A percentile compares a stretch with the other conserved stretches of the same genome.
Evolutionary conservation across 805 yeast genomes (phyloP).

Genomic region (Saturnispora galanensis): DNA sequence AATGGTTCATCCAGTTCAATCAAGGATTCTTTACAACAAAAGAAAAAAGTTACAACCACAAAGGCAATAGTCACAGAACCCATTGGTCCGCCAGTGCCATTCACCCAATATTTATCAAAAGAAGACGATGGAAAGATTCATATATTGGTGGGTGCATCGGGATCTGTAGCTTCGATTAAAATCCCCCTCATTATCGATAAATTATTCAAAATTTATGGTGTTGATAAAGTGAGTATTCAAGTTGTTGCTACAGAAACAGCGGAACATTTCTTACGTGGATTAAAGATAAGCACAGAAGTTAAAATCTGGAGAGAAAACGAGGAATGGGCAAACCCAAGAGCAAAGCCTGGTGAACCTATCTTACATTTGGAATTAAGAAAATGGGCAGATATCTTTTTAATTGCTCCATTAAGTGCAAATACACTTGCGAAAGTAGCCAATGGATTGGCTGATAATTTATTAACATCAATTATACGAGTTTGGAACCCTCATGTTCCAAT

Average conservation of each 20-base stretch:
- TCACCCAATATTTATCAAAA: conserved; percentile 59
- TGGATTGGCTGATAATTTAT: conserved; percentile 85
- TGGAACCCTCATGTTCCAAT: conserved; percentile 93
- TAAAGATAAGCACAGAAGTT: conserved; percentile 53
- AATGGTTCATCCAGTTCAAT: conserved; percentile 7
- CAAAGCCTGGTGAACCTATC: conserved; percentile 80
- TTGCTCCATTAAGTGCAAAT: conserved; percentile 94
- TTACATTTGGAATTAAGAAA: conserved; percentile 88
- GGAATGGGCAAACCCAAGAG: conserved; percentile 65
- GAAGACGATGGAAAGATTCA: conserved; percentile 82
- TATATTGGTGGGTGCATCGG: conserved; percentile 85
- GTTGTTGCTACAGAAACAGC: conserved; percentile 79
- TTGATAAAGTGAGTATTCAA: conserved; percentile 67
- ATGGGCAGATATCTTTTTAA: conserved; percentile 91
- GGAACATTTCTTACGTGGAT: conserved; percentile 59
- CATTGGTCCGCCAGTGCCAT: conserved; percentile 60
- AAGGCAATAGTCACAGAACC: conserved; percentile 47
- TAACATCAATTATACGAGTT: conserved; percentile 85
- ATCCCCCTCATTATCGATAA: conserved; percentile 84
- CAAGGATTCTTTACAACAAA: not conserved
- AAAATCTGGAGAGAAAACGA: conserved; percentile 89
- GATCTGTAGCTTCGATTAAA: conserved; percentile 94
- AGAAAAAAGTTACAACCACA: conserved; percentile 17
- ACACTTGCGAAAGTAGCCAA: conserved; percentile 80
- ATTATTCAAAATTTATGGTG: conserved; percentile 70